phyloP scores from a whole-genome alignment of 495 filamentous ascomycete species.

The Podospora pseudocomata region DNA sequence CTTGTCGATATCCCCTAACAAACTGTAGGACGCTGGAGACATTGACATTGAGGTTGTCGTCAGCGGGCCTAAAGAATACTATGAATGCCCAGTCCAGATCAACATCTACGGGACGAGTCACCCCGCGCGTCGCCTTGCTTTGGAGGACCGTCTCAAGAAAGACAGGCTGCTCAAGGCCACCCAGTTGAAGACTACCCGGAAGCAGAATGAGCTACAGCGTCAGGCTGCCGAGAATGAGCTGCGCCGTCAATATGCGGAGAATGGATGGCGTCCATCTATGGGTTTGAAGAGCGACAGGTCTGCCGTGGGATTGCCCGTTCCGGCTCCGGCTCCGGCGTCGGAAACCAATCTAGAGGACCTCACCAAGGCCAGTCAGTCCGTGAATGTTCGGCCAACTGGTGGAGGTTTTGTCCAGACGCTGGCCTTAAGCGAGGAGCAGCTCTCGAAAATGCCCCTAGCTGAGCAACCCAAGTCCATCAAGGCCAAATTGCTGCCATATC shows the following conservation, averaged over 20 bases:
- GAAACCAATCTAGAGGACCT: slow-evolving; percentile 56
- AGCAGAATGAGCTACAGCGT: slow-evolving; percentile 48
- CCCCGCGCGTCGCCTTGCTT: slow-evolving; percentile 40
- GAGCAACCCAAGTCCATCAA: slow-evolving; percentile 59
- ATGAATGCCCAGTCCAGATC: slow-evolving; percentile 67
- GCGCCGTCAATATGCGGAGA: slow-evolving; percentile 34
- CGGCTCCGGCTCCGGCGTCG: slow-evolving; percentile 35
- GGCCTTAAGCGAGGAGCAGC: slow-evolving; percentile 65
- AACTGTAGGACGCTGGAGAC: slow-evolving; percentile 27
- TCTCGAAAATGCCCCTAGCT: slow-evolving; percentile 72
- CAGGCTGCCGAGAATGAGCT: slow-evolving; percentile 42
- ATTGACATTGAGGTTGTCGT: slow-evolving; percentile 62
- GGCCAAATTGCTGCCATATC: slow-evolving; percentile 73
- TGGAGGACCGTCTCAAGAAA: slow-evolving; percentile 59
- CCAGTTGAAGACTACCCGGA: slow-evolving; percentile 45
- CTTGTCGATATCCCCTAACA: neutral
- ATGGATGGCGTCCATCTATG: slow-evolving; percentile 41
- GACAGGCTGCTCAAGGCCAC: slow-evolving; percentile 54
- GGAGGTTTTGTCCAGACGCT: slow-evolving; percentile 64
- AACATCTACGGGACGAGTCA: slow-evolving; percentile 64
- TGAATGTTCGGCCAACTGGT: slow-evolving; percentile 48
- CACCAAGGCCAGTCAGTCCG: slow-evolving; percentile 61
- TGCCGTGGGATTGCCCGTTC: slow-evolving; percentile 30
- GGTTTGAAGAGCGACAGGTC: slow-evolving; percentile 33
- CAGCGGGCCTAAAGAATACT: slow-evolving; percentile 55